phyloP scores from a whole-genome alignment of 257 asterid genomes.

The Misopates orontium region DNA sequence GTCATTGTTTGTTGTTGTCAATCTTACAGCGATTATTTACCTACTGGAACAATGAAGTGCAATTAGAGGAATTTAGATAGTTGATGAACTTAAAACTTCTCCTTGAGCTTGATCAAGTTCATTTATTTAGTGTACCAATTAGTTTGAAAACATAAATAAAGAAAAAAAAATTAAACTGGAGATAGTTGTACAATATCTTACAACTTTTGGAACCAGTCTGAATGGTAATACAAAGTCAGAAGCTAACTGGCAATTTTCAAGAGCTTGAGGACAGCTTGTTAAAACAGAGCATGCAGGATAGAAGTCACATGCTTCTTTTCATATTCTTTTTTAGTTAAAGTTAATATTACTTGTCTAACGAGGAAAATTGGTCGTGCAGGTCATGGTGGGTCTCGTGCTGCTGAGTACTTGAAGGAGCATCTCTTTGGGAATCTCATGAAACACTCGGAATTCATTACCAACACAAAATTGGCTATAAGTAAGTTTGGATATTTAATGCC shows the following conservation, averaged over 20 bases:
- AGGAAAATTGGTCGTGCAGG: constrained; percentile 55
- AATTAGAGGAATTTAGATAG: neutral
- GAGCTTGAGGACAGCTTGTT: constrained; percentile 13
- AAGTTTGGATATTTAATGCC: constrained; percentile 39
- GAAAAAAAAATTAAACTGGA: neutral
- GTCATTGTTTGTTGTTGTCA: neutral
- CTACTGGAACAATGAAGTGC: neutral
- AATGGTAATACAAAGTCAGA: constrained; percentile 17
- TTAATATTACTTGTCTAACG: constrained; percentile 26
- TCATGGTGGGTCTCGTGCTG: constrained; percentile 98
- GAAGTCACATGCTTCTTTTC: constrained; percentile 11
- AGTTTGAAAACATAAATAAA: neutral
- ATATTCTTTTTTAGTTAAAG: constrained; percentile 10
- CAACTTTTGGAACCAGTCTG: neutral
- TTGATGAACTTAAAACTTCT: neutral
- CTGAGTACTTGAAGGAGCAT: constrained; percentile 89
- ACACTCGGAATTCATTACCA: constrained; percentile 67
- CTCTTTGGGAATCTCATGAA: constrained; percentile 89
- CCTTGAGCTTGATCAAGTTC: neutral
- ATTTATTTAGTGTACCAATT: neutral
- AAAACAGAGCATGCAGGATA: neutral
- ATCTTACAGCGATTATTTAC: neutral
- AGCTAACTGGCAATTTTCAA: constrained; percentile 14
- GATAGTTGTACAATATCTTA: neutral
- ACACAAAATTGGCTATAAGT: constrained; percentile 88